Conservation (phyloP, 139 green algal species). For the Chlorella sp. region DNA sequence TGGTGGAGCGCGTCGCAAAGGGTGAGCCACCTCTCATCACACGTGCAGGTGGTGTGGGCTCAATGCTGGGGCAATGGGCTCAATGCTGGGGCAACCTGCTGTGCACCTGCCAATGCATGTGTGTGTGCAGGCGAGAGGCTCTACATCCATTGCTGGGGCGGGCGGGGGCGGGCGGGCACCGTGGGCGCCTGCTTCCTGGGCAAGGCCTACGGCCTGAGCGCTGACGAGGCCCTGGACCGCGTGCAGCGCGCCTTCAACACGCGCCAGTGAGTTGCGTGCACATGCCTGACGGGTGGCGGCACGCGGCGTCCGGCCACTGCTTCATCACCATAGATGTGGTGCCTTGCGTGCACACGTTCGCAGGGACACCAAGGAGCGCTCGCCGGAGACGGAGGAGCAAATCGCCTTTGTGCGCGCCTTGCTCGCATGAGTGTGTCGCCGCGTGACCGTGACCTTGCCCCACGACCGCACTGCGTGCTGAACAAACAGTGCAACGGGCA, state of each 20-base stretch:
- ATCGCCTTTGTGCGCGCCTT: slow-evolving; percentile 36
- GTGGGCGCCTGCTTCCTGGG: slow-evolving; percentile 71
- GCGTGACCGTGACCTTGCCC: no score
- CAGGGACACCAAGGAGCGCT: slow-evolving; percentile 37
- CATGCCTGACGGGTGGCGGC: neutral
- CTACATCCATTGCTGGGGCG: slow-evolving; percentile 88
- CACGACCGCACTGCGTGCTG: no score
- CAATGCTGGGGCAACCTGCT: no score
- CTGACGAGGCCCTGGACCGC: slow-evolving; percentile 64
- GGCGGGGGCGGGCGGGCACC: slow-evolving; percentile 66
- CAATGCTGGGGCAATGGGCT: no score
- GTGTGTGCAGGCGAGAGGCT: slow-evolving; percentile 37
- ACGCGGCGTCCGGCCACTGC: neutral
- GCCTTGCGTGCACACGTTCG: neutral
- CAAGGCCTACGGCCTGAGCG: slow-evolving; percentile 22
- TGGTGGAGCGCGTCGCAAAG: slow-evolving; percentile 7
- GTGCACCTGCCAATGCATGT: neutral
- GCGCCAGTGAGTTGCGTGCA: slow-evolving; percentile 27
- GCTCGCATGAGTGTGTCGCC: no score
- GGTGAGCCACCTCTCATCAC: no score
- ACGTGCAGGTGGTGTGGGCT: no score
- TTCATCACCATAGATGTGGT: neutral
- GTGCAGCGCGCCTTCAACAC: slow-evolving; percentile 67
- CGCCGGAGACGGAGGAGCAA: slow-evolving; percentile 68
- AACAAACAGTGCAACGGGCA: no score